Percentiles rank a stretch among this genome's conserved stretches.
Conservation (phyloP, 2,329 filamentous ascomycete species). For the Talaromyces verruculosus region DNA sequence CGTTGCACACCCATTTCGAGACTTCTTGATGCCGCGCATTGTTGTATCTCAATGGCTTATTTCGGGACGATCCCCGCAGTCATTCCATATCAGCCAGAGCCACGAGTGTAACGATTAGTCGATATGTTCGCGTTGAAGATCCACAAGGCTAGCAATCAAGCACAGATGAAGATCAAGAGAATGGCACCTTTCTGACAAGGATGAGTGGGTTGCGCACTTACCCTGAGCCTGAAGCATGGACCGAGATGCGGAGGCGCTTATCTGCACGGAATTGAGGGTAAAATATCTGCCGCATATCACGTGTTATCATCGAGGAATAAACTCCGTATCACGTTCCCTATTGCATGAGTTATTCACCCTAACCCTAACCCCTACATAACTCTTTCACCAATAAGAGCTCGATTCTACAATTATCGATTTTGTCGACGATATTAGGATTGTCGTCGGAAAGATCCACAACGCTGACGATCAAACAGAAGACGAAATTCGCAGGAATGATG, state of each 20-base stretch:
- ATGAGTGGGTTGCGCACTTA: background rate
- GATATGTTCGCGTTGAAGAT: background rate
- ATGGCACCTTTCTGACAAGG: background rate
- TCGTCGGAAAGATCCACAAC: background rate
- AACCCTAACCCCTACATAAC: background rate
- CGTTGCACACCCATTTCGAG: constrained; percentile 43
- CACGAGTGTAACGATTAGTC: background rate
- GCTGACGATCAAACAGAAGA: background rate
- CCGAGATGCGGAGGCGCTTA: background rate
- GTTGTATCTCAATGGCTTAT: background rate
- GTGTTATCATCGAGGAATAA: background rate
- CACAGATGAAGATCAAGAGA: too few species aligned
- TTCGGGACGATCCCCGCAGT: background rate
- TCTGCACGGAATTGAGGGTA: background rate
- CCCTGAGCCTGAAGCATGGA: background rate
- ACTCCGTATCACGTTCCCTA: background rate
- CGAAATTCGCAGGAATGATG: background rate
- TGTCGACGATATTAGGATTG: background rate
- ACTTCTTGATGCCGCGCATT: constrained; percentile 45
- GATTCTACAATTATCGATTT: background rate
- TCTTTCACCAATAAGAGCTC: background rate
- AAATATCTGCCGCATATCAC: background rate
- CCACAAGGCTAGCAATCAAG: background rate
- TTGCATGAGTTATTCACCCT: background rate
- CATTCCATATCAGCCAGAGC: background rate